Percentiles rank a stretch among this genome's conserved stretches.
These are phyloP conservation scores for Phlegmacium glaucopus DNA, from an alignment of 768 basidiomycete species.

Conservation along the genomic window DNA sequence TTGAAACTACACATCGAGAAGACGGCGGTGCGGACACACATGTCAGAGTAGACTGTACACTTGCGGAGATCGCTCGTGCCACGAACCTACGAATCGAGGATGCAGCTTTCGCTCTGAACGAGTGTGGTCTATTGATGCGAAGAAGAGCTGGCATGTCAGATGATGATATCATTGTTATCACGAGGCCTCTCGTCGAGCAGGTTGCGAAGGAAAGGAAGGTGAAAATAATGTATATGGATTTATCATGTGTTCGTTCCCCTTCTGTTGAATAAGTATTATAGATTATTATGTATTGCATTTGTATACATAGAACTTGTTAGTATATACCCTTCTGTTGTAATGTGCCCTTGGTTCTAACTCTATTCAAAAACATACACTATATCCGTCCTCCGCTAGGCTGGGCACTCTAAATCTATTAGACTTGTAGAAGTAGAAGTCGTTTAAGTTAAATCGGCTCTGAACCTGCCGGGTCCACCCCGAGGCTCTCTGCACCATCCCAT, in stretches of 20 bases:
- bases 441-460: too few species aligned
- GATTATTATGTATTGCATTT: not conserved
- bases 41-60: constrained; percentile 62
- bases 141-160: constrained; percentile 28
- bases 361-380: too few species aligned
- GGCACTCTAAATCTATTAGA: too few species aligned
- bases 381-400: too few species aligned
- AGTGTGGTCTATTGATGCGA: constrained; percentile 71
- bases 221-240: constrained; percentile 65
- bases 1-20: constrained; percentile 52
- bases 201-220: constrained; percentile 68
- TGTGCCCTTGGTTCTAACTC: too few species aligned
- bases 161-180: constrained; percentile 39
- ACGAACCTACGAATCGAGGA: constrained; percentile 85
- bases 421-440: too few species aligned
- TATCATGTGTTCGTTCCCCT: constrained; percentile 42
- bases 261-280: not conserved
- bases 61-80: constrained; percentile 74
- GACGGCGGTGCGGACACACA: constrained; percentile 75
- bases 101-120: constrained; percentile 83
- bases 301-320: too few species aligned
- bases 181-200: constrained; percentile 40
- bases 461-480: constrained; percentile 14
- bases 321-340: too few species aligned
- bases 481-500: constrained; percentile 37